Conservation (phyloP, 116 monocot species). For the Posidonia oceanica region DNA sequence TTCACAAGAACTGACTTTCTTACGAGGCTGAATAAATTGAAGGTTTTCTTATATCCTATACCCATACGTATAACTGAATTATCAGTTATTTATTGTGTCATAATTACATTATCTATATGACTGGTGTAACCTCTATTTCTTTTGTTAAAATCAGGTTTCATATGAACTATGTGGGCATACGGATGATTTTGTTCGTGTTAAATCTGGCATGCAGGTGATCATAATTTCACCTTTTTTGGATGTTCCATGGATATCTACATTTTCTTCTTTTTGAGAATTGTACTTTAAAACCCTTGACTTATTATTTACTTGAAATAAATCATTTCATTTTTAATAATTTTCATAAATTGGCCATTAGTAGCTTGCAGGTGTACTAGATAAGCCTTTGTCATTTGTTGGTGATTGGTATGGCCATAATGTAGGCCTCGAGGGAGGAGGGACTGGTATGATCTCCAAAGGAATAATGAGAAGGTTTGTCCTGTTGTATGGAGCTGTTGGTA, state of each 20-base stretch:
- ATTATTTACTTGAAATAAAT: no score
- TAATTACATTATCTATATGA: not conserved
- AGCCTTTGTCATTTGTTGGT: no score
- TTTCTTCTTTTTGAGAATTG: not conserved
- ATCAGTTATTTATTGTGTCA: not conserved
- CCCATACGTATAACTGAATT: not conserved
- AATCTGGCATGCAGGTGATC: conserved; percentile 78
- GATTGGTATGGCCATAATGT: no score
- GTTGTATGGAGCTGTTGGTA: no score
- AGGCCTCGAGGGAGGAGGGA: no score
- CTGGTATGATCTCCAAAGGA: no score
- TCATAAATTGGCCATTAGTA: no score
- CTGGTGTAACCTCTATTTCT: not conserved
- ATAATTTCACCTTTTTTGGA: not conserved
- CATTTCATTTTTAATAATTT: no score
- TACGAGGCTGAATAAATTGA: conserved; percentile 30
- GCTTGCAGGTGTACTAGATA: no score
- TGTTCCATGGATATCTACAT: not conserved
- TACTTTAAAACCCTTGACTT: no score
- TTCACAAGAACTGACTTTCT: conserved; percentile 56
- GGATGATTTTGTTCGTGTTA: conserved; percentile 73
- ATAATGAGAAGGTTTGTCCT: no score
- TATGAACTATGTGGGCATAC: conserved; percentile 43
- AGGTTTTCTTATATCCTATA: conserved; percentile 32
- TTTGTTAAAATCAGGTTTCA: conserved; percentile 43